These are phyloP conservation scores for Trametopsis cervina DNA, from an alignment of 768 basidiomycete species.

Conservation along the genomic window DNA sequence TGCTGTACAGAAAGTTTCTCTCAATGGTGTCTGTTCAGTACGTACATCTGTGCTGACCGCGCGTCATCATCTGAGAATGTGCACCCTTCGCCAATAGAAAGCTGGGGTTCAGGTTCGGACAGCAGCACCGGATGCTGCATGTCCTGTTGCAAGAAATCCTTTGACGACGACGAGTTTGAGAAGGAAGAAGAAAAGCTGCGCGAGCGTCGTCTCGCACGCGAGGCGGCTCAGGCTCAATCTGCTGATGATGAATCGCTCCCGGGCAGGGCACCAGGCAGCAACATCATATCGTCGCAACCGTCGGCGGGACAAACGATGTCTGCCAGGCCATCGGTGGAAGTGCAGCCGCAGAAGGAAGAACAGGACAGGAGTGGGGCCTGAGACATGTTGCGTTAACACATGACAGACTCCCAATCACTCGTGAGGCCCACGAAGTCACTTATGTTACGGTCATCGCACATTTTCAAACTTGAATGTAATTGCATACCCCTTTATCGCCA, in stretches of 20 bases:
- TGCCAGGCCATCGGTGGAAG: neutral
- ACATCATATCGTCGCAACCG: neutral
- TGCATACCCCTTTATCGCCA: no score
- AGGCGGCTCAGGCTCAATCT: neutral
- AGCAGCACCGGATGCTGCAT: constrained; percentile 4
- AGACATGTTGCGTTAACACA: no score
- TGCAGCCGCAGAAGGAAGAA: neutral
- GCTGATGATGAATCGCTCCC: no score
- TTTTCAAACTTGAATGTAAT: no score
- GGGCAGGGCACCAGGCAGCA: neutral
- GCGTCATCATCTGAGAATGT: no score
- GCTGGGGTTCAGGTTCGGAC: constrained; percentile 3
- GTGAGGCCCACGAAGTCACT: no score
- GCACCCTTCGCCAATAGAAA: neutral
- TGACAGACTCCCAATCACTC: no score
- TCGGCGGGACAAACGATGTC: neutral
- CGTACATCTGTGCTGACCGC: neutral
- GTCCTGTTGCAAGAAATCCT: constrained; percentile 8
- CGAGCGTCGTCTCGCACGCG: neutral
- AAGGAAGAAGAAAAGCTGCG: neutral
- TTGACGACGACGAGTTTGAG: constrained; percentile 8
- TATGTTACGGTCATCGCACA: no score
- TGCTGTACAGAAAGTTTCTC: neutral
- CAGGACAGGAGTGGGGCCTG: neutral
- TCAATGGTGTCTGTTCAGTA: neutral